Base-by-base conservation (phyloP, 495 filamentous ascomycete species). In the Neurospora terricola region DNA sequence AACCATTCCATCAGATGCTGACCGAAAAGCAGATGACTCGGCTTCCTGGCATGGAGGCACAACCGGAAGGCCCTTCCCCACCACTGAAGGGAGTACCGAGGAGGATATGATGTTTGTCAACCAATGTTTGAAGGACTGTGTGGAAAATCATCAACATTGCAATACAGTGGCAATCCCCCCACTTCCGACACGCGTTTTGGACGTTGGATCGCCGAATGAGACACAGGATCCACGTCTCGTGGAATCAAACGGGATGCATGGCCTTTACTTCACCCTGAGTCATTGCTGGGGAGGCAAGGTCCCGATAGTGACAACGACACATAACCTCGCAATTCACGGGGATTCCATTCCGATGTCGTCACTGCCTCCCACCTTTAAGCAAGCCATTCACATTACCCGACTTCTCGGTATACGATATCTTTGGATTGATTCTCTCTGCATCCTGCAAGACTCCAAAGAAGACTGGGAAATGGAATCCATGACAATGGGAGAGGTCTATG, bases 361-460 rank as follows among this genome's bases (percentile, higher is more conserved):
- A 7, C 37, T 72, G 23, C 70, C 70, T n/a, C 40, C 18, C 7
- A 59, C 38, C 21, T 72, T 45, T 1, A 11, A 21, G 6, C 27
- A 72, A 14, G 23, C 30, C 5, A n/a, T 72, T 21, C 7, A 10
- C 27, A 45, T 72, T 4, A 27, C 38, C 38, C 70, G 12, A 16
- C 21, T 42, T 21, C 27, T 71, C n/a, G 42, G 38, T 16, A 48
- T 54, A 5, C 71, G 73, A 9, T 83, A 82, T 68, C 34, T 83
- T 11, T 83, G 82, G 82, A 83, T 83, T 69, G 82, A 83, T 40
- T 8, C 11, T 0, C 48, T 59, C 48, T 59, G 48, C 48, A 59
- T 59, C 48, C 76, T 79, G 9, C 77, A 83, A 37, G 82, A 80
- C 39, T 82, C 82, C 70, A 69, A 80, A 1, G 76, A 81, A 71